A percentile compares a stretch with the other conserved stretches of the same genome.
phyloP scores from a whole-genome alignment of 306 rosid genomes.

The Notholithocarpus densiflorus region DNA sequence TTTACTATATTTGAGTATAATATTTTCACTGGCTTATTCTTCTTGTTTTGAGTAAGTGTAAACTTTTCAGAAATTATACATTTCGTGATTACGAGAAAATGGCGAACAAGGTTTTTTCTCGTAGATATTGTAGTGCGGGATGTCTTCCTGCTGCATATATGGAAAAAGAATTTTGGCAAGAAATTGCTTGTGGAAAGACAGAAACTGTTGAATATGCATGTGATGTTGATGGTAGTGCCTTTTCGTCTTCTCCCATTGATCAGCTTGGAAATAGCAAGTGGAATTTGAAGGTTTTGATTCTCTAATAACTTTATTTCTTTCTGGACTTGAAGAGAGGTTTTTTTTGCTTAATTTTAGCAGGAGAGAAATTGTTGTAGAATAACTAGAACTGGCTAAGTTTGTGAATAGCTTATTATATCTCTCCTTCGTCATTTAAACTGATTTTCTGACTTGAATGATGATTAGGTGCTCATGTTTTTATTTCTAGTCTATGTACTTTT shows the following conservation, averaged over 20 bases:
- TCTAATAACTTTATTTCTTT: constrained; percentile 9
- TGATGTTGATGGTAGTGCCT: constrained; percentile 98
- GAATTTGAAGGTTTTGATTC: constrained; percentile 85
- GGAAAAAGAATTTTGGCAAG: constrained; percentile 97
- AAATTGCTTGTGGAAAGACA: constrained; percentile 85
- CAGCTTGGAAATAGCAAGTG: constrained; percentile 92
- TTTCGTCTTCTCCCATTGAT: constrained; percentile 80
- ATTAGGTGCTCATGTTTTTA: not conserved
- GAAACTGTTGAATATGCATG: constrained; percentile 97
- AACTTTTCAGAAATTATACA: constrained; percentile 71
- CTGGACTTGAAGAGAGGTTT: not conserved
- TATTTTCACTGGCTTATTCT: constrained; percentile 3
- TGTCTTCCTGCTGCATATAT: constrained; percentile 75
- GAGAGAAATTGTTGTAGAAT: constrained; percentile 1
- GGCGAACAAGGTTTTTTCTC: constrained; percentile 89
- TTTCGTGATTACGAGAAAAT: constrained; percentile 90
- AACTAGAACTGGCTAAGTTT: not conserved
- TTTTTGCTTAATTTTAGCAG: constrained; percentile 1
- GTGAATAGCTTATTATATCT: not conserved
- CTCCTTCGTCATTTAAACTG: not conserved
- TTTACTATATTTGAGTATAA: not conserved
- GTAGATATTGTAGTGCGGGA: constrained; percentile 79
- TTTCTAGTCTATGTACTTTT: not conserved
- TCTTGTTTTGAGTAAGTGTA: constrained; percentile 32
- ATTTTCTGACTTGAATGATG: not conserved